A percentile compares a stretch with the other conserved stretches of the same genome.
These are phyloP conservation scores for Lactuca sativa DNA, from an alignment of 129 eudicot genomes.

Conservation along the genomic window DNA sequence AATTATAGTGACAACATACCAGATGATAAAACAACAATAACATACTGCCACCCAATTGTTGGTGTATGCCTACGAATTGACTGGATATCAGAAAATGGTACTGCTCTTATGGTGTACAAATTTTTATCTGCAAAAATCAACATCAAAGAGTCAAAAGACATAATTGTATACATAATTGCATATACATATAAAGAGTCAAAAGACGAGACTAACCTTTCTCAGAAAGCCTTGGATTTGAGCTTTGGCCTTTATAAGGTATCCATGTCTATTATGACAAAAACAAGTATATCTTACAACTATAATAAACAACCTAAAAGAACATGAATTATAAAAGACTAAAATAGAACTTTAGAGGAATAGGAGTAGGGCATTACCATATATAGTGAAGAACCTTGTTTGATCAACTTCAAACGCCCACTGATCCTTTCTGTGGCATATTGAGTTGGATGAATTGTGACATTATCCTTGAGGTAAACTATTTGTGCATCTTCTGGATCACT, in stretches of 20 bases:
- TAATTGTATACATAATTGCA: background rate
- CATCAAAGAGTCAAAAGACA: slow-evolving; percentile 5
- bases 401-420: slow-evolving; percentile 78
- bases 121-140: slow-evolving; percentile 67
- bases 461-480: slow-evolving; percentile 65
- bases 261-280: slow-evolving; percentile 57
- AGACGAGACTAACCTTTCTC: slow-evolving; percentile 66
- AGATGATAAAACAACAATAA: slow-evolving; percentile 83
- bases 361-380: slow-evolving; percentile 49
- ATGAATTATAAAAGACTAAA: slow-evolving; percentile 1
- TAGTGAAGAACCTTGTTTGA: slow-evolving; percentile 68
- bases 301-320: slow-evolving; percentile 13
- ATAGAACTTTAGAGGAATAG: slow-evolving; percentile 1
- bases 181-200: slow-evolving; percentile 13
- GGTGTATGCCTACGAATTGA: slow-evolving; percentile 93
- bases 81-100: slow-evolving; percentile 75
- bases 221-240: slow-evolving; percentile 70
- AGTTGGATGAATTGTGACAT: slow-evolving; percentile 90
- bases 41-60: slow-evolving; percentile 94
- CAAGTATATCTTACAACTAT: slow-evolving; percentile 15
- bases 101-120: slow-evolving; percentile 82
- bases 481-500: slow-evolving; percentile 71
- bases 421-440: slow-evolving; percentile 87
- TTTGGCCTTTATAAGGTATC: slow-evolving; percentile 93
- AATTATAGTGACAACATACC: slow-evolving; percentile 43